Conservation (phyloP, 331 rosid genomes). For the Rosa hybrid region DNA sequence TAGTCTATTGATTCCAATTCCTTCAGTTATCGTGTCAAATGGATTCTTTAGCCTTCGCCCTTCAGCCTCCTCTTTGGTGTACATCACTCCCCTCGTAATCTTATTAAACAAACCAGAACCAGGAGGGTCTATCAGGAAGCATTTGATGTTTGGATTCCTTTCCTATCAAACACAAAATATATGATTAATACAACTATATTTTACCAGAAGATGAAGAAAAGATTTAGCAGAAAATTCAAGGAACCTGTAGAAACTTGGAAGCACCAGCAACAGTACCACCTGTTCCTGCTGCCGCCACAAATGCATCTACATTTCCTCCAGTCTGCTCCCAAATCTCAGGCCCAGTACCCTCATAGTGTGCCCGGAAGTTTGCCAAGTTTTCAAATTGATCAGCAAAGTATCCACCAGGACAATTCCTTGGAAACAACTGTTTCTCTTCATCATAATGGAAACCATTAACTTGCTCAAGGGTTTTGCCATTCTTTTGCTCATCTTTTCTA, state of each 20-base stretch:
- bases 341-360: conserved; percentile 87
- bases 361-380: conserved; percentile 82
- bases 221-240: neutral
- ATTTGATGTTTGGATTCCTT: conserved; percentile 68
- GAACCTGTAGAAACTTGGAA: conserved; percentile 77
- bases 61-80: conserved; percentile 91
- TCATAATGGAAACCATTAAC: conserved; percentile 39
- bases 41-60: conserved; percentile 92
- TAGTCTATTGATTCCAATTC: conserved; percentile 85
- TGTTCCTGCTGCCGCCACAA: conserved; percentile 90
- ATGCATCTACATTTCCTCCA: conserved; percentile 66
- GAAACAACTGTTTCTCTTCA: conserved; percentile 31
- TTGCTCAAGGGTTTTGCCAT: conserved; percentile 33
- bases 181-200: conserved; percentile 16
- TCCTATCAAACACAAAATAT: conserved; percentile 50
- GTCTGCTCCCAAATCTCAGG: conserved; percentile 97
- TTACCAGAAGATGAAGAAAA: conserved; percentile 12
- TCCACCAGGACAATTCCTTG: conserved; percentile 66
- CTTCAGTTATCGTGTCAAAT: conserved; percentile 93
- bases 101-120: conserved; percentile 93
- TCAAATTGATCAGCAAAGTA: conserved; percentile 95
- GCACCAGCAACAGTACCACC: conserved; percentile 96
- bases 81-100: conserved; percentile 93
- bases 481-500: conserved; percentile 29
- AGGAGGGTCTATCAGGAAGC: conserved; percentile 87